Conservation (phyloP, 2,329 filamentous ascomycete species). For the Hypomyces rosellus region DNA sequence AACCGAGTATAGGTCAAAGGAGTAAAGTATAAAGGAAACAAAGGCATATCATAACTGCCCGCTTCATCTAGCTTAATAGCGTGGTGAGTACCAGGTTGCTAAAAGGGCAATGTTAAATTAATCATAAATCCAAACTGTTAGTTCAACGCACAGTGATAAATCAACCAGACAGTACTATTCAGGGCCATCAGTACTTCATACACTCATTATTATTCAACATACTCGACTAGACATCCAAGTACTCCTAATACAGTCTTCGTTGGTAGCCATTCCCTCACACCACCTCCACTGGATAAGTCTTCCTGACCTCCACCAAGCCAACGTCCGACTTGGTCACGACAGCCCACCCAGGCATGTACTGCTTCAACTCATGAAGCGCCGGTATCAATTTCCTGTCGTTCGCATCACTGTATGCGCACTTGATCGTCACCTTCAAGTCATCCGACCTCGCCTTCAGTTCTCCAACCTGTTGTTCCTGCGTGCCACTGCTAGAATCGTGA, state of each 20-base stretch:
- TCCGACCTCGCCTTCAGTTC: conserved; percentile 16
- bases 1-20: conserved; percentile 17
- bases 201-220: too few species aligned
- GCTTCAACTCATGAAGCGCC: conserved; percentile 71
- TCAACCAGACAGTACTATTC: not conserved
- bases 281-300: conserved; percentile 43
- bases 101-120: too few species aligned
- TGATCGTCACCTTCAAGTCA: conserved; percentile 55
- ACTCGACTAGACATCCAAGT: not conserved
- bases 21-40: not conserved
- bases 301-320: conserved; percentile 76
- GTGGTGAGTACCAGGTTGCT: too few species aligned
- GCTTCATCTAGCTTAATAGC: too few species aligned
- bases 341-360: conserved; percentile 75
- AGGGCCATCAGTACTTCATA: too few species aligned
- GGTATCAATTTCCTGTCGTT: conserved; percentile 69
- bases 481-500: not conserved
- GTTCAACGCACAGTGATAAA: too few species aligned
- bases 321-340: conserved; percentile 68
- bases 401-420: conserved; percentile 83
- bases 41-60: not conserved
- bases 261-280: not conserved
- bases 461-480: conserved; percentile 1
- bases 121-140: too few species aligned
- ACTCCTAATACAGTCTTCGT: not conserved